Evolutionary conservation across 352 stramenopile genomes (phyloP).

Genomic region (Phytophthora citrophthora): DNA sequence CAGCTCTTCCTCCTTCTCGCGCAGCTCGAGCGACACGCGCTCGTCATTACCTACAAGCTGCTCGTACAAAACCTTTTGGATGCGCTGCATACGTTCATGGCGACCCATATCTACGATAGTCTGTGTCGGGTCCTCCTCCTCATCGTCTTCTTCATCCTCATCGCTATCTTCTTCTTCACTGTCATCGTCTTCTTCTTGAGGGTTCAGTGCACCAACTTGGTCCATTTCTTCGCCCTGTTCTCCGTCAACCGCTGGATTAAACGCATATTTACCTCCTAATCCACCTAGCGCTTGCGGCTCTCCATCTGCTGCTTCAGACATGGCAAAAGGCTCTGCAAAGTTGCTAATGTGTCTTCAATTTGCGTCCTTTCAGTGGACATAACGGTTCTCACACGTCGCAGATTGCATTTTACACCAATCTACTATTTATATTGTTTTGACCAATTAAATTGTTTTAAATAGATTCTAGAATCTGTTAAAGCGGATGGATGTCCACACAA

Average conservation of each 20-base stretch:
- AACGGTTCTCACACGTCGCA: constrained; percentile 46
- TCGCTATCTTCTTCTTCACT: constrained; percentile 52
- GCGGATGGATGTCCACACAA: constrained; percentile 30
- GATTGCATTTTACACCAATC: constrained; percentile 17
- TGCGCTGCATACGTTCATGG: constrained; percentile 82
- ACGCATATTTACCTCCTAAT: neutral
- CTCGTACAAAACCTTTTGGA: constrained; percentile 86
- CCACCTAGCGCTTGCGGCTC: neutral
- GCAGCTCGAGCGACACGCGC: constrained; percentile 72
- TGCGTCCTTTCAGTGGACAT: constrained; percentile 25
- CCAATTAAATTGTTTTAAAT: constrained; percentile 10
- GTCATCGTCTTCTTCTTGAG: constrained; percentile 32
- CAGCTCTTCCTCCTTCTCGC: constrained; percentile 81
- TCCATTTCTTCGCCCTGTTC: constrained; percentile 12
- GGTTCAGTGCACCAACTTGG: neutral
- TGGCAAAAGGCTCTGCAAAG: too few relatives aligned
- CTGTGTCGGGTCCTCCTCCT: constrained; percentile 70
- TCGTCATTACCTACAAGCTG: constrained; percentile 81
- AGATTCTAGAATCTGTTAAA: constrained; percentile 34
- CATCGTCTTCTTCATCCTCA: constrained; percentile 60
- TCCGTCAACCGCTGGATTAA: constrained; percentile 10
- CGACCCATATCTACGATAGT: constrained; percentile 86
- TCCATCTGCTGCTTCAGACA: constrained; percentile 13
- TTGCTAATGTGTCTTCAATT: constrained; percentile 13
- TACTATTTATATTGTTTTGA: neutral